A percentile compares a stretch with the other conserved stretches of the same genome.
Conservation (phyloP, 2,329 filamentous ascomycete species). For the Trichophyton mentagrophytes region DNA sequence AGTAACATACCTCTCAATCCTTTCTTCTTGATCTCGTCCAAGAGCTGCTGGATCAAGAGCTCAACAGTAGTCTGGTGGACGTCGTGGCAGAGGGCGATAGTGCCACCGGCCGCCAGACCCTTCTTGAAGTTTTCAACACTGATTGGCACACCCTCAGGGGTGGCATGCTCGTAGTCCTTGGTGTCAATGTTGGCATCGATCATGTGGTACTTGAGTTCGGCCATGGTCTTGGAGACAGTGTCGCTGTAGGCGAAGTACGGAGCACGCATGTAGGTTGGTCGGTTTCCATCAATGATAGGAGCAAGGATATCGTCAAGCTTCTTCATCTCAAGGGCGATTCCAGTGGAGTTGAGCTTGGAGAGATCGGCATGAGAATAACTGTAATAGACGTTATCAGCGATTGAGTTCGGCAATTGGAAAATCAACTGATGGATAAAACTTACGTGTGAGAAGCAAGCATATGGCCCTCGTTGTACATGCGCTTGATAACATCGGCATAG, state of each 20-base stretch:
- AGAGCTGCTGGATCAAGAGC: conserved; percentile 5
- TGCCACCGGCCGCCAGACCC: background rate
- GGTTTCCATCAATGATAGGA: conserved; percentile 29
- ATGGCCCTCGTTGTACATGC: conserved; percentile 29
- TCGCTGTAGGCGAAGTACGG: conserved; percentile 31
- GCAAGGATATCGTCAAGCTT: conserved; percentile 29
- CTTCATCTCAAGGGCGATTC: conserved; percentile 30
- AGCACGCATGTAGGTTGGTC: conserved; percentile 38
- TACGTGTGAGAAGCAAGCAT: conserved; percentile 38
- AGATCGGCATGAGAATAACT: conserved; percentile 32
- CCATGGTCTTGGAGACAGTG: conserved; percentile 25
- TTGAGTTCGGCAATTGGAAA: background rate
- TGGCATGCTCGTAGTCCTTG: conserved; percentile 28
- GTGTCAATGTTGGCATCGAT: conserved; percentile 33
- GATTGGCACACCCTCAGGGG: background rate
- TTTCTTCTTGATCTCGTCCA: conserved; percentile 6
- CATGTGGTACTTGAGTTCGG: conserved; percentile 34
- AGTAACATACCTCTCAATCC: conserved; percentile 3
- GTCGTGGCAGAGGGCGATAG: conserved; percentile 5
- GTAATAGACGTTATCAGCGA: conserved; percentile 8
- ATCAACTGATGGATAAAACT: conserved; percentile 2
- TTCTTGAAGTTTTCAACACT: conserved; percentile 1
- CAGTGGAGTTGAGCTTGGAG: conserved; percentile 20
- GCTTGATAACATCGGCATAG: conserved; percentile 19
- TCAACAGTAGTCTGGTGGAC: conserved; percentile 7